Conservation (phyloP, 148 eudicot genomes). For the Rhododendron griersonianum region DNA sequence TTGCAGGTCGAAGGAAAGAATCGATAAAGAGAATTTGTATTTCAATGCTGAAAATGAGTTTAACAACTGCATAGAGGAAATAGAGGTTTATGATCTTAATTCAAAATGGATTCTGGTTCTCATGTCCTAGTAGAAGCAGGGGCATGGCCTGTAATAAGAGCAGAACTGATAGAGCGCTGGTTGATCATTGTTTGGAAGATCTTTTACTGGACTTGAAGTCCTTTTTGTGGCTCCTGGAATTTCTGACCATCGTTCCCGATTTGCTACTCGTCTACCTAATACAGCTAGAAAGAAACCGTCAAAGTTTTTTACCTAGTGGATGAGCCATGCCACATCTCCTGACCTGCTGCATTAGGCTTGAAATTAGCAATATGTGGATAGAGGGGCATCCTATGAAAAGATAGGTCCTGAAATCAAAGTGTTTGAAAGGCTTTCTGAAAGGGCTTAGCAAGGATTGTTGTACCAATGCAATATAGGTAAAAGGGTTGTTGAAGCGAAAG, state of each 20-base stretch:
- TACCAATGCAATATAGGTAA: background rate
- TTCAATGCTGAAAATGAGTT: too few species aligned
- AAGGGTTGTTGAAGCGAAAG: too few species aligned
- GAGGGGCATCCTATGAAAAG: background rate
- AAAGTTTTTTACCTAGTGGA: background rate
- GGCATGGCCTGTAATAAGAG: background rate
- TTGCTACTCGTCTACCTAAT: background rate
- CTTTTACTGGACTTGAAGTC: background rate
- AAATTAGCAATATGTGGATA: too few species aligned
- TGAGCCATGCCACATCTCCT: background rate
- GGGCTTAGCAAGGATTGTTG: background rate
- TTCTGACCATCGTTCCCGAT: background rate
- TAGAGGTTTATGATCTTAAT: background rate
- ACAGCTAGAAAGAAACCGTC: background rate
- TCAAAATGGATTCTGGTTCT: background rate
- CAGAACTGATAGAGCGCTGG: background rate
- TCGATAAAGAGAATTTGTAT: too few species aligned
- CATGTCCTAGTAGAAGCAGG: background rate
- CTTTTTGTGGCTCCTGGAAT: background rate
- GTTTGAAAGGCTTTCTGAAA: background rate
- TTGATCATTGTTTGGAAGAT: background rate
- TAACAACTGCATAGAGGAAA: too few species aligned
- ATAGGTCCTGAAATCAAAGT: background rate
- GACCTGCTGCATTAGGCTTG: background rate
- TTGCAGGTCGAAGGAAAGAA: background rate